Evolutionary conservation across 768 basidiomycete genomes (phyloP).

Genomic region (Leccinum sublutescens): DNA sequence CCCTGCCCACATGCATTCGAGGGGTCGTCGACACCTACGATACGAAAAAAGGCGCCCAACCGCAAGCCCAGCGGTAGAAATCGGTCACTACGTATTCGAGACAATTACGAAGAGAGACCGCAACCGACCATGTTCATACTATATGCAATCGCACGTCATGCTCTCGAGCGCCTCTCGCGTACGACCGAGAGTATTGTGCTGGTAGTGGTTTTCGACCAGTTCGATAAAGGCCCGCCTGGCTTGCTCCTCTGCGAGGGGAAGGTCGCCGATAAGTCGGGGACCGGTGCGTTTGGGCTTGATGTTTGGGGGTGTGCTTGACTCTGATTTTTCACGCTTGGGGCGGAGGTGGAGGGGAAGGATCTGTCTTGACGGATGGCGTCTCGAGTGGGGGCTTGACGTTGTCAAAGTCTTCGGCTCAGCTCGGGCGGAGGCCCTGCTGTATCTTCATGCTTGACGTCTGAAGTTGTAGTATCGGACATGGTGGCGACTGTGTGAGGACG

Average conservation of each 20-base stretch:
- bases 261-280: slow-evolving; percentile 74
- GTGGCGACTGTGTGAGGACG: slow-evolving; percentile 29
- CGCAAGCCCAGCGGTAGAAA: slow-evolving; percentile 12
- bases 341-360: slow-evolving; percentile 29
- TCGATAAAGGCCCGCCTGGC: slow-evolving; percentile 73
- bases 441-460: slow-evolving; percentile 14
- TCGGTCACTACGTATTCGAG: slow-evolving; percentile 31
- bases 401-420: slow-evolving; percentile 19
- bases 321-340: slow-evolving; percentile 34
- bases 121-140: slow-evolving; percentile 74
- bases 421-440: slow-evolving; percentile 8
- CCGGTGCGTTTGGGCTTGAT: slow-evolving; percentile 36
- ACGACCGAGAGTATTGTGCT: slow-evolving; percentile 82
- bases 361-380: slow-evolving; percentile 29
- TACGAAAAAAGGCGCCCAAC: slow-evolving; percentile 24
- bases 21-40: slow-evolving; percentile 56
- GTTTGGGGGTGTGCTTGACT: slow-evolving; percentile 34
- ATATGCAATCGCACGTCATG: slow-evolving; percentile 93
- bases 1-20: slow-evolving; percentile 77
- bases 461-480: slow-evolving; percentile 9
- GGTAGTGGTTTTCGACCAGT: slow-evolving; percentile 79
- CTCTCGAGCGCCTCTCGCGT: slow-evolving; percentile 88
- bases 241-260: slow-evolving; percentile 72
- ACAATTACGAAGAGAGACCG: slow-evolving; percentile 16
- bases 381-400: slow-evolving; percentile 28